These are phyloP conservation scores for thale cress (Arabidopsis thaliana) DNA, from an alignment of 345 rosid species.

Conservation along the genomic window DNA sequence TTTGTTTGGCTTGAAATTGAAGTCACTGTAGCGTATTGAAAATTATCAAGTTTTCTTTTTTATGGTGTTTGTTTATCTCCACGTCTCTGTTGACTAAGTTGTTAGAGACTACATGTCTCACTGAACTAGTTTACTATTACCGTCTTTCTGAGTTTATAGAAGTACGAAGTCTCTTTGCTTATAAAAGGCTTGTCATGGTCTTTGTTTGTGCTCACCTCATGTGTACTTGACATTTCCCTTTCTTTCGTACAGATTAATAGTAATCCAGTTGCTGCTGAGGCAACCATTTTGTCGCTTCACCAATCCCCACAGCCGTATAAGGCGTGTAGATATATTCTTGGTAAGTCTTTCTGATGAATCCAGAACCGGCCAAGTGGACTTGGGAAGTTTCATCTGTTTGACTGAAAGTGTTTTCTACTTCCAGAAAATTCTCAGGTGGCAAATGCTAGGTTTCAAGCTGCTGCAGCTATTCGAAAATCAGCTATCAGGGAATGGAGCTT, in stretches of 20 bases:
- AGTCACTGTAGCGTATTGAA: conserved; percentile 28
- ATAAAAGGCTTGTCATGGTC: background rate
- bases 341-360: conserved; percentile 45
- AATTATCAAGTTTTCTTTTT: conserved; percentile 10
- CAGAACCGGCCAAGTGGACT: background rate
- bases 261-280: conserved; percentile 83
- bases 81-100: background rate
- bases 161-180: background rate
- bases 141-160: background rate
- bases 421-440: conserved; percentile 93
- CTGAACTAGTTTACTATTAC: conserved; percentile 15
- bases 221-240: conserved; percentile 16
- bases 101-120: background rate
- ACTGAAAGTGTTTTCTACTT: conserved; percentile 30
- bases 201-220: background rate
- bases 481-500: conserved; percentile 95
- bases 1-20: conserved; percentile 33
- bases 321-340: conserved; percentile 85
- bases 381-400: conserved; percentile 21
- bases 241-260: conserved; percentile 65
- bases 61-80: conserved; percentile 15
- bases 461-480: conserved; percentile 92
- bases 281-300: conserved; percentile 74
- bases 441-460: conserved; percentile 95
- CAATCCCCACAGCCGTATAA: conserved; percentile 90